These are phyloP conservation scores for Spiromastix sp. DNA, from an alignment of 2,329 filamentous ascomycete genomes.

Conservation along the genomic window DNA sequence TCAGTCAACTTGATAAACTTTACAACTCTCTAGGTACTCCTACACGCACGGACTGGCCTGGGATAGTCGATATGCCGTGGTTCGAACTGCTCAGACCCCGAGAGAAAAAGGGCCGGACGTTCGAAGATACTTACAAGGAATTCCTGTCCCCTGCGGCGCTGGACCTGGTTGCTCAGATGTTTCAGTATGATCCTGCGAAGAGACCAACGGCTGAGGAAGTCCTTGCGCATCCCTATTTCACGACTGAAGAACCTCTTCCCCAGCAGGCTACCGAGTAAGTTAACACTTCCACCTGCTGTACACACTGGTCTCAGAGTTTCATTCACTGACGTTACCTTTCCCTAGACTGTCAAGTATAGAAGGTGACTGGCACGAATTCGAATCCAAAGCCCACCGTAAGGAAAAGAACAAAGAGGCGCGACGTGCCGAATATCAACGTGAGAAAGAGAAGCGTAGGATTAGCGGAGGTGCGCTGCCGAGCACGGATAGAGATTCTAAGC, in stretches of 20 bases:
- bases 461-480: constrained; percentile 21
- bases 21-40: constrained; percentile 87
- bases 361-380: constrained; percentile 98
- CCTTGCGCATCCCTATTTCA: constrained; percentile 81
- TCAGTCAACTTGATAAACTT: constrained; percentile 94
- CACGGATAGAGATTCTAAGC: constrained; percentile 31
- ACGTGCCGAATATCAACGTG: constrained; percentile 32
- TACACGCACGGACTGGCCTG: constrained; percentile 74
- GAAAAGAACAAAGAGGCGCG: constrained; percentile 60
- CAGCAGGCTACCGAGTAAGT: constrained; percentile 73
- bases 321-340: constrained; percentile 5
- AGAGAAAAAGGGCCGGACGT: constrained; percentile 61
- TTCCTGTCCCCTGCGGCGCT: constrained; percentile 70
- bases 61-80: constrained; percentile 89
- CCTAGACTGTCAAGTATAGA: constrained; percentile 63
- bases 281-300: constrained; percentile 2
- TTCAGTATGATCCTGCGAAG: constrained; percentile 75
- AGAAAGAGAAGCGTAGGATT: constrained; percentile 41
- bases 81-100: constrained; percentile 81
- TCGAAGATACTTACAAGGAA: constrained; percentile 73
- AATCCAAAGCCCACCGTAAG: constrained; percentile 86
- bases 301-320: background rate
- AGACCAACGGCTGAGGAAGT: constrained; percentile 77
- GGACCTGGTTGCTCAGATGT: constrained; percentile 73
- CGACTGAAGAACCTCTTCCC: constrained; percentile 64